Evolutionary conservation across 139 green algal genomes (phyloP).

Genomic region (Picocystis salinarum): DNA sequence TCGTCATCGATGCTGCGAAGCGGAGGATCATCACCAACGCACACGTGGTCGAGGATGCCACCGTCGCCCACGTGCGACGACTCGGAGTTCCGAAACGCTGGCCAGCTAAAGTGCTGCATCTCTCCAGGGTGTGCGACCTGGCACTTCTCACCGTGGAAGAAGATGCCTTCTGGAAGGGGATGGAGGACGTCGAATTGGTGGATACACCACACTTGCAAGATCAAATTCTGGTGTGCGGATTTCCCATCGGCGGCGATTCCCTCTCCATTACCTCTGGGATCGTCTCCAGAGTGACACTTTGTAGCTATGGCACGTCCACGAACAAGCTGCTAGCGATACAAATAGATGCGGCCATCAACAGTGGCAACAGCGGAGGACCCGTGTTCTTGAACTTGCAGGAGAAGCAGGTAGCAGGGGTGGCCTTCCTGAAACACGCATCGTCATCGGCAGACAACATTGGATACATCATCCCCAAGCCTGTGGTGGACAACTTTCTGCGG

Average conservation of each 20-base stretch:
- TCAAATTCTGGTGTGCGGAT: slow-evolving; percentile 44
- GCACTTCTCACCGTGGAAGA: slow-evolving; percentile 58
- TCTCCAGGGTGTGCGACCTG: slow-evolving; percentile 31
- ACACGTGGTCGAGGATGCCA: slow-evolving; percentile 53
- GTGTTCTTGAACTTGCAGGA: slow-evolving; percentile 38
- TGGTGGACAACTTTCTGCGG: slow-evolving; percentile 41
- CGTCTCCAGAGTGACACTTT: not conserved
- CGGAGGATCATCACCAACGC: slow-evolving; percentile 50
- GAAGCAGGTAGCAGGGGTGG: slow-evolving; percentile 34
- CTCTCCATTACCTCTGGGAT: slow-evolving; percentile 34
- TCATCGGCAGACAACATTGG: slow-evolving; percentile 65
- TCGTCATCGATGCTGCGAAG: slow-evolving; percentile 35
- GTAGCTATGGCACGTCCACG: slow-evolving; percentile 8
- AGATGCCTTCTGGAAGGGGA: slow-evolving; percentile 40
- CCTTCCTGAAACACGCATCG: slow-evolving; percentile 43
- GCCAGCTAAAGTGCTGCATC: slow-evolving; percentile 34
- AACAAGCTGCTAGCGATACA: slow-evolving; percentile 21
- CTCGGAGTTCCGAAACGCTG: slow-evolving; percentile 57
- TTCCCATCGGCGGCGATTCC: slow-evolving; percentile 44
- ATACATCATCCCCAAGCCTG: slow-evolving; percentile 52
- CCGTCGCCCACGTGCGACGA: slow-evolving; percentile 39
- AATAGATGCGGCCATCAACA: slow-evolving; percentile 21
- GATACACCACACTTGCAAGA: slow-evolving; percentile 46
- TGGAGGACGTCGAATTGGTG: slow-evolving; percentile 39
- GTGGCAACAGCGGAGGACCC: slow-evolving; percentile 51